phyloP scores from a whole-genome alignment of 805 yeast genomes.

The Metschnikowia gelsemii region DNA sequence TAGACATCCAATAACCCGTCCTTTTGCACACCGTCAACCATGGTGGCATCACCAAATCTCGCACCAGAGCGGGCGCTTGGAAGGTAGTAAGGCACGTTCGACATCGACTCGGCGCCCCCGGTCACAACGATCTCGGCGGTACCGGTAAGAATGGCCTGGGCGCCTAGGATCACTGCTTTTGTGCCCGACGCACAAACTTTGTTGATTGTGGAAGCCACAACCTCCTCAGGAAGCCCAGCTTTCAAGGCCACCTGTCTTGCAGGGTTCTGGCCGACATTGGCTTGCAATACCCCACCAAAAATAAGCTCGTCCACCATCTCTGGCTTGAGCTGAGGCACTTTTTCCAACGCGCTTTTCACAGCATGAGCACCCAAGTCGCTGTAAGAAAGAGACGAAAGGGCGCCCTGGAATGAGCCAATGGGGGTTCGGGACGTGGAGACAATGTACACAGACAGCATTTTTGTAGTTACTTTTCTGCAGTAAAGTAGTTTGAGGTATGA shows the following conservation, averaged over 20 bases:
- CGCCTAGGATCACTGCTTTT: conserved; percentile 86
- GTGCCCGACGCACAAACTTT: conserved; percentile 97
- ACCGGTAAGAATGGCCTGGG: conserved; percentile 87
- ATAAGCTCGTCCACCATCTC: conserved; percentile 82
- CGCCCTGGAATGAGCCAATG: conserved; percentile 90
- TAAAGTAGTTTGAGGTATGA: no score
- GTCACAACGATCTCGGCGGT: conserved; percentile 89
- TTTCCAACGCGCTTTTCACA: conserved; percentile 80
- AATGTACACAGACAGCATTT: conserved; percentile 62
- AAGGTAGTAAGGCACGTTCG: conserved; percentile 90
- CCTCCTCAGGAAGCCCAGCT: conserved; percentile 78
- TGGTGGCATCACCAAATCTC: conserved; percentile 76
- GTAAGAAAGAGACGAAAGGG: conserved; percentile 68
- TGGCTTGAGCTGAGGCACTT: conserved; percentile 78
- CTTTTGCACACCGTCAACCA: conserved; percentile 86
- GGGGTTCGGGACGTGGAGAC: conserved; percentile 94
- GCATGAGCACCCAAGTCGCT: conserved; percentile 92
- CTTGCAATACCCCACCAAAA: conserved; percentile 90
- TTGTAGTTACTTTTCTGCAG: no score
- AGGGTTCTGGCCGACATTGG: conserved; percentile 95
- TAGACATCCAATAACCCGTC: conserved; percentile 96
- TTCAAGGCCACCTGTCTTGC: conserved; percentile 95
- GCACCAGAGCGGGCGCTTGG: conserved; percentile 85
- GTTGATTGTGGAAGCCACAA: conserved; percentile 88
- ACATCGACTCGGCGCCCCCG: conserved; percentile 98